Percentiles rank a stretch among this genome's conserved stretches.
phyloP scores from a whole-genome alignment of 2,329 filamentous ascomycete species.

The Ceratocystis cubensis region DNA sequence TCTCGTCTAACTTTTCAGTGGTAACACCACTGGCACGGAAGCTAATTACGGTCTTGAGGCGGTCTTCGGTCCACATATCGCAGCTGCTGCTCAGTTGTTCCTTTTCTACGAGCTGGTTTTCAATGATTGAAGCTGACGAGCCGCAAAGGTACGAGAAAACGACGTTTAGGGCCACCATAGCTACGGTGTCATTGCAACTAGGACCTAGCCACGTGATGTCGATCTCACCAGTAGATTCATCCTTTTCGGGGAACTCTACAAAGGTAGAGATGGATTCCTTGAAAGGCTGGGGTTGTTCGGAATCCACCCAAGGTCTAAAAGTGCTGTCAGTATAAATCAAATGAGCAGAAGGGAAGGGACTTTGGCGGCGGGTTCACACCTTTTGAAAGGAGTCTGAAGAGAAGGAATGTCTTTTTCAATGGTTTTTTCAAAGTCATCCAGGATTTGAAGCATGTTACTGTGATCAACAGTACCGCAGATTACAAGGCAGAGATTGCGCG shows the following conservation, averaged over 20 bases:
- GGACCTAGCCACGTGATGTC: slow-evolving; percentile 80
- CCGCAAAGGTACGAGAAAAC: slow-evolving; percentile 79
- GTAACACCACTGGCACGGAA: slow-evolving; percentile 78
- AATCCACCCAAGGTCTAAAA: slow-evolving; percentile 71
- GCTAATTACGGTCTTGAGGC: slow-evolving; percentile 73
- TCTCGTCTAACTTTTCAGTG: slow-evolving; percentile 69
- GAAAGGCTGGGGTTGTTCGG: slow-evolving; percentile 60
- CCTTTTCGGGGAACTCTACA: slow-evolving; percentile 89
- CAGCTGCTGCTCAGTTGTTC: slow-evolving; percentile 85
- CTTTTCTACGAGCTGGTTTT: slow-evolving; percentile 84
- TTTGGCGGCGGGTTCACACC: slow-evolving; percentile 30
- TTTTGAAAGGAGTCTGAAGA: slow-evolving; percentile 60
- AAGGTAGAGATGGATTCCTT: slow-evolving; percentile 60
- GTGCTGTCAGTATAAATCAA: slow-evolving; percentile 4
- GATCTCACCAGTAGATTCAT: slow-evolving; percentile 85
- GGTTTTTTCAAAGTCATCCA: slow-evolving; percentile 79
- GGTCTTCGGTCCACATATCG: slow-evolving; percentile 62
- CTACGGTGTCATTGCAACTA: slow-evolving; percentile 56
- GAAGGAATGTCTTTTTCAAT: slow-evolving; percentile 73
- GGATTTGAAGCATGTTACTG: slow-evolving; percentile 60
- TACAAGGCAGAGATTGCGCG: slow-evolving; percentile 82
- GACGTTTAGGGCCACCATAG: slow-evolving; percentile 62
- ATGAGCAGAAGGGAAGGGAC: no score
- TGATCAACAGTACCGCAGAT: slow-evolving; percentile 90
- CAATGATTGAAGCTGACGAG: slow-evolving; percentile 81